These are phyloP conservation scores for Tricholomella constricta DNA, from an alignment of 768 basidiomycete species.

Conservation along the genomic window DNA sequence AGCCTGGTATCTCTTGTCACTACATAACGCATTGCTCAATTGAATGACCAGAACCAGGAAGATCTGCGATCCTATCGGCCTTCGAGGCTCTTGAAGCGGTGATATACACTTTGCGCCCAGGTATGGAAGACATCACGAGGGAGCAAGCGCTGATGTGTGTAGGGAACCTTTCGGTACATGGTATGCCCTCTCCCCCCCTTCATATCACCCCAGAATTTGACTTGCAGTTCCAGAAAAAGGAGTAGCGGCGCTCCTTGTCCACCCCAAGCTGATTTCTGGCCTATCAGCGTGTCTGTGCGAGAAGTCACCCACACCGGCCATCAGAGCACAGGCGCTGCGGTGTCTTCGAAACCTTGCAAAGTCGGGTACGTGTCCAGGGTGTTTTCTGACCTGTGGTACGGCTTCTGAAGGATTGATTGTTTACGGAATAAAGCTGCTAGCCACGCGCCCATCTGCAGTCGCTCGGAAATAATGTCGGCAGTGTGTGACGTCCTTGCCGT, in stretches of 20 bases:
- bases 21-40: background rate
- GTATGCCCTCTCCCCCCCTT: background rate
- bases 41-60: conserved; percentile 13
- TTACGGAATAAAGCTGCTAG: conserved; percentile 4
- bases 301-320: conserved; percentile 7
- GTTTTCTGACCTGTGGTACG: too few relatives aligned
- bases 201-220: background rate
- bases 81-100: conserved; percentile 9
- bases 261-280: conserved; percentile 9
- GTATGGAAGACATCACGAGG: conserved; percentile 11
- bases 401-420: background rate
- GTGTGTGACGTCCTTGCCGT: conserved; percentile 11
- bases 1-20: too few relatives aligned
- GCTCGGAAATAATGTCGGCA: conserved; percentile 8
- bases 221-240: conserved; percentile 6
- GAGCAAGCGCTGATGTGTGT: conserved; percentile 19
- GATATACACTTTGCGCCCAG: conserved; percentile 1
- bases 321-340: conserved; percentile 16
- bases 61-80: conserved; percentile 8
- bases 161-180: conserved; percentile 18
- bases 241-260: conserved; percentile 7
- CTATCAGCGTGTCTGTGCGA: conserved; percentile 12
- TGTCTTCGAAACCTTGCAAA: conserved; percentile 21
- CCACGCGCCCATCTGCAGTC: conserved; percentile 6
- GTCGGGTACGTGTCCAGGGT: conserved; percentile 8